Conservation (phyloP, 306 rosid species). For the Trifolium fragiferum region DNA sequence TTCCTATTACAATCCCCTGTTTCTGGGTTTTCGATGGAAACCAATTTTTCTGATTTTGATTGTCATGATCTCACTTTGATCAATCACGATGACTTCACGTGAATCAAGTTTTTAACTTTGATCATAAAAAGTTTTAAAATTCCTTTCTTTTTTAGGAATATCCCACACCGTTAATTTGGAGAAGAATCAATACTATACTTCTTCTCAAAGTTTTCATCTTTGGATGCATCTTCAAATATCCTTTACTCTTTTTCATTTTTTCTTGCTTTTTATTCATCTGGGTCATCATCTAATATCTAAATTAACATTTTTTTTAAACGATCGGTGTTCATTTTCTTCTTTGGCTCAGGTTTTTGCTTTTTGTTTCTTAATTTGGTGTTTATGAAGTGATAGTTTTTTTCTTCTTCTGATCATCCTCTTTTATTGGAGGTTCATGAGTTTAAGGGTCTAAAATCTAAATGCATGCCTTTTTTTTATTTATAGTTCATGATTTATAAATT, state of each 20-base stretch:
- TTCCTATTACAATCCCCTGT: conserved; percentile 44
- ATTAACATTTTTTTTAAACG: conserved; percentile 3
- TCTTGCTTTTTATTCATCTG: conserved; percentile 40
- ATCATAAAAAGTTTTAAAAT: conserved; percentile 51
- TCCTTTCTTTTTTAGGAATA: conserved; percentile 71
- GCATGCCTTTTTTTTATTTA: conserved; percentile 38
- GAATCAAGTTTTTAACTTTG: conserved; percentile 43
- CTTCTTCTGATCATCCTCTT: conserved; percentile 19
- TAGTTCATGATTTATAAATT: conserved; percentile 13
- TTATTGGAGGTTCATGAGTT: conserved; percentile 22
- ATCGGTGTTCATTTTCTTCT: conserved; percentile 44
- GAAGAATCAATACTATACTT: conserved; percentile 62
- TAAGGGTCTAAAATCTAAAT: conserved; percentile 33
- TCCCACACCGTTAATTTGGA: conserved; percentile 45
- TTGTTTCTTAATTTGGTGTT: conserved; percentile 12
- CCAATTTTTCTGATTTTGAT: conserved; percentile 50
- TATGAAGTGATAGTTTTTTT: conserved; percentile 5
- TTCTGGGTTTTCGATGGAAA: conserved; percentile 53
- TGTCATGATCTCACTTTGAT: conserved; percentile 48
- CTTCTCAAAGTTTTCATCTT: conserved; percentile 56
- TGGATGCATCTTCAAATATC: conserved; percentile 37
- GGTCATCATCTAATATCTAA: conserved; percentile 45
- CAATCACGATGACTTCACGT: conserved; percentile 57
- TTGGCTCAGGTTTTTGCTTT: conserved; percentile 10
- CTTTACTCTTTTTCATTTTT: conserved; percentile 32